Percentiles rank a stretch among this genome's conserved stretches.
Conservation (phyloP, 192 early-diverging fungal genomes). For the Podila epicladia region DNA sequence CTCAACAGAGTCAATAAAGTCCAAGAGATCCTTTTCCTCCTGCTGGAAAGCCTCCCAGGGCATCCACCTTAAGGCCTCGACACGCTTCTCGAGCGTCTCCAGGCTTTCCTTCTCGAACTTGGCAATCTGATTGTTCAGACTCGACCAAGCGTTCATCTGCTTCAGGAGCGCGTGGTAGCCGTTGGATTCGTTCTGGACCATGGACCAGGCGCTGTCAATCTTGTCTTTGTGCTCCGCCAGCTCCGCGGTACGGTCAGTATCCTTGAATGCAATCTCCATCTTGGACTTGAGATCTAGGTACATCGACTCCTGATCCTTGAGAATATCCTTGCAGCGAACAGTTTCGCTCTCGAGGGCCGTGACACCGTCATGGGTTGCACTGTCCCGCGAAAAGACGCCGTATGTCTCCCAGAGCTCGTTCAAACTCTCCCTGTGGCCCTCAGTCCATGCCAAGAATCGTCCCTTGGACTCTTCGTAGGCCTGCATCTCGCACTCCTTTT, state of each 20-base stretch:
- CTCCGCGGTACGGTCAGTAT: conserved; percentile 5
- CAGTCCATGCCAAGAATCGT: conserved; percentile 36
- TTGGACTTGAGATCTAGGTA: conserved; percentile 22
- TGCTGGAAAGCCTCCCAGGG: conserved; percentile 47
- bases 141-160: conserved; percentile 41
- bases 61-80: conserved; percentile 46
- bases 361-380: conserved; percentile 4
- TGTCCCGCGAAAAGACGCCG: conserved; percentile 19
- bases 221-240: conserved; percentile 6
- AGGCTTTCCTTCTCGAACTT: conserved; percentile 38
- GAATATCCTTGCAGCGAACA: conserved; percentile 1
- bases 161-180: conserved; percentile 24
- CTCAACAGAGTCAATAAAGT: conserved; percentile 20
- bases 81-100: conserved; percentile 31
- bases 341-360: conserved; percentile 10
- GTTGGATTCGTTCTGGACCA: conserved; percentile 11
- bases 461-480: conserved; percentile 24
- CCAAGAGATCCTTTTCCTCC: conserved; percentile 30
- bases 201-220: conserved; percentile 28
- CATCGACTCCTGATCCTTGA: conserved; percentile 5
- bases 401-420: conserved; percentile 19
- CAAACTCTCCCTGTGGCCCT: conserved; percentile 11
- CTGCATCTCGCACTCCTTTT: conserved; percentile 17
- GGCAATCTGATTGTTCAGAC: conserved; percentile 1
- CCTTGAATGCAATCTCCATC: conserved; percentile 3